Percentiles rank a stretch among this genome's conserved stretches.
Evolutionary conservation across 371 early-diverging fungal genomes (phyloP).

Genomic region (Mortierella sp.): DNA sequence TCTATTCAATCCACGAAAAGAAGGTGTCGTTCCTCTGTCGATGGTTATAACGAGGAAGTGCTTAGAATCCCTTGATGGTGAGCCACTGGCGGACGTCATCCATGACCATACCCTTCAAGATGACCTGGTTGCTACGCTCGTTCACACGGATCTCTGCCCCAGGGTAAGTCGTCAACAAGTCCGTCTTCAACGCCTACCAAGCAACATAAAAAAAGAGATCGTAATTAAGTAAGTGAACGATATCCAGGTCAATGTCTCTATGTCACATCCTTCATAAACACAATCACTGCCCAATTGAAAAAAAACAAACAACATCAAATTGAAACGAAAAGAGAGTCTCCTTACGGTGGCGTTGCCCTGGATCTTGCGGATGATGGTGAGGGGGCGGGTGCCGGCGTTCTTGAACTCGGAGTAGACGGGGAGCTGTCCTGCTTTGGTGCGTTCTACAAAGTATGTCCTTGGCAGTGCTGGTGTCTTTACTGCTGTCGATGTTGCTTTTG

Average conservation of each 20-base stretch:
- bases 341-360: slow-evolving; percentile 52
- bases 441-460: slow-evolving; percentile 53
- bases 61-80: slow-evolving; percentile 51
- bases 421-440: slow-evolving; percentile 53
- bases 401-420: slow-evolving; percentile 54
- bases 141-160: slow-evolving; percentile 46
- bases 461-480: slow-evolving; percentile 33
- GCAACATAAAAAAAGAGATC: neutral
- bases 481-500: slow-evolving; percentile 12
- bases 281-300: neutral
- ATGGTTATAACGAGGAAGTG: neutral
- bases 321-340: neutral
- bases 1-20: no score
- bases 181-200: slow-evolving; percentile 44
- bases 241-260: no score
- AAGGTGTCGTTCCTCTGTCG: neutral
- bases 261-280: neutral
- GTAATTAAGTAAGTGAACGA: no score
- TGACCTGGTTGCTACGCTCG: slow-evolving; percentile 49
- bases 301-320: neutral
- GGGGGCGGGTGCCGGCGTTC: slow-evolving; percentile 39
- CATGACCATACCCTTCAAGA: slow-evolving; percentile 46
- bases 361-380: slow-evolving; percentile 51
- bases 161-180: slow-evolving; percentile 40
- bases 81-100: slow-evolving; percentile 57